Evolutionary conservation across 2,329 filamentous ascomycete species (phyloP).

Genomic region (Tothia fuscella): DNA sequence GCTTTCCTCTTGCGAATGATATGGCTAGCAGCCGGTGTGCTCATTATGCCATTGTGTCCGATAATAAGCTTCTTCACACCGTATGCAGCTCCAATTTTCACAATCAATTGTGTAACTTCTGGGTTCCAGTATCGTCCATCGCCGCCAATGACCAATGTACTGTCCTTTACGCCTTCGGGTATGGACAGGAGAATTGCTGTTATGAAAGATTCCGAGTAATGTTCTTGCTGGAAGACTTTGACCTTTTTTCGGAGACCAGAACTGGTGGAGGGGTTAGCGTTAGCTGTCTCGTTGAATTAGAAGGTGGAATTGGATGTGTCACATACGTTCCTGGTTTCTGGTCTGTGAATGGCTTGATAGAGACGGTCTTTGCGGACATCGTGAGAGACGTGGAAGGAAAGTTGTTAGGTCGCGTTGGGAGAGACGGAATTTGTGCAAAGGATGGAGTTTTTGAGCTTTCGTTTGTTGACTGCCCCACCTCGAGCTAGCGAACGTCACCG

Average conservation of each 20-base stretch:
- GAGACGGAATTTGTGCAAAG: too few relatives aligned
- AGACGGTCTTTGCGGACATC: slow-evolving; percentile 68
- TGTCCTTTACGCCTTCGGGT: slow-evolving; percentile 77
- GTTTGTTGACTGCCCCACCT: too few relatives aligned
- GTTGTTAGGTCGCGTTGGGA: too few relatives aligned
- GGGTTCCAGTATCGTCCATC: slow-evolving; percentile 97
- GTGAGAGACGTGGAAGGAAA: not conserved
- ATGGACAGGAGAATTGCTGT: slow-evolving; percentile 92
- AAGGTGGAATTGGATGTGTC: not conserved
- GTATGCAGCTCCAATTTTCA: slow-evolving; percentile 92
- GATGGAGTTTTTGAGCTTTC: too few relatives aligned
- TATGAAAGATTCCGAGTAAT: slow-evolving; percentile 96
- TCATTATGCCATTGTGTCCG: slow-evolving; percentile 91
- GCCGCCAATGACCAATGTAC: slow-evolving; percentile 91
- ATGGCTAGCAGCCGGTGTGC: slow-evolving; percentile 91
- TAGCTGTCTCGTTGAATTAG: not conserved
- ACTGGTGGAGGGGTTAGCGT: slow-evolving; percentile 35
- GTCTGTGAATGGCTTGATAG: slow-evolving; percentile 77
- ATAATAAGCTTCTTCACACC: slow-evolving; percentile 98
- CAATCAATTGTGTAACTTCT: slow-evolving; percentile 91
- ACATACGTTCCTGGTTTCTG: slow-evolving; percentile 99
- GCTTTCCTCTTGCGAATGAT: slow-evolving; percentile 90
- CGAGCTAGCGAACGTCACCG: too few relatives aligned
- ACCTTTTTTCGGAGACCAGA: slow-evolving; percentile 99
- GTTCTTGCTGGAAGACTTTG: slow-evolving; percentile 84